Evolutionary conservation across 179 eudicot genomes (phyloP).

Genomic region (Drosera spatulata): DNA sequence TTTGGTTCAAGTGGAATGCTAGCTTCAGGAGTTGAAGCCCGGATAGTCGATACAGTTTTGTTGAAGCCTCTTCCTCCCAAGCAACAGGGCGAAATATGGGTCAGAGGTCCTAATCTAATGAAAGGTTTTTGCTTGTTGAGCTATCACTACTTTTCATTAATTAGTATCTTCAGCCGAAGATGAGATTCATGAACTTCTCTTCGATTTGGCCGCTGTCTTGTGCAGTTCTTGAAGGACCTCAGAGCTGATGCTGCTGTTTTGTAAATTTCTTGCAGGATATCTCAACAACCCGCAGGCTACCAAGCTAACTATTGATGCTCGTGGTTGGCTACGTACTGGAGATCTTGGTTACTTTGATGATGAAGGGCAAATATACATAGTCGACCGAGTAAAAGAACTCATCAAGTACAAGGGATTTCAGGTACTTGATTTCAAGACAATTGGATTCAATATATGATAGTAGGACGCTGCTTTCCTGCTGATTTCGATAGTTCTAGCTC

Average conservation of each 20-base stretch:
- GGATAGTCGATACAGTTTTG: slow-evolving; percentile 33
- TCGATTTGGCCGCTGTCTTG: too few relatives aligned
- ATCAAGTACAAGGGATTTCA: slow-evolving; percentile 74
- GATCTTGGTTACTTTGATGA: slow-evolving; percentile 75
- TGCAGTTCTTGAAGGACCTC: too few relatives aligned
- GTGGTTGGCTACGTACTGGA: slow-evolving; percentile 74
- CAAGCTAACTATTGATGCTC: slow-evolving; percentile 41
- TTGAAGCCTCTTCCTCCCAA: slow-evolving; percentile 44
- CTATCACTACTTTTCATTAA: too few relatives aligned
- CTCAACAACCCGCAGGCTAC: slow-evolving; percentile 50
- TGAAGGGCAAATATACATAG: slow-evolving; percentile 51
- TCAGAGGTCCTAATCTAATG: slow-evolving; percentile 52
- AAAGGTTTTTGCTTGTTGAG: slow-evolving; percentile 20
- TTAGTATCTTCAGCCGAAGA: too few relatives aligned
- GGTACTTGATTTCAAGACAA: too few relatives aligned
- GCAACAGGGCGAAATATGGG: slow-evolving; percentile 55
- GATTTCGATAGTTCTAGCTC: too few relatives aligned
- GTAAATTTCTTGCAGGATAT: slow-evolving; percentile 28
- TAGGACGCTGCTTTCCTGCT: too few relatives aligned
- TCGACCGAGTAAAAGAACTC: slow-evolving; percentile 71
- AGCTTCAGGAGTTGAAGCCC: slow-evolving; percentile 41
- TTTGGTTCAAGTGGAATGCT: slow-evolving; percentile 53
- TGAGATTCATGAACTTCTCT: too few relatives aligned
- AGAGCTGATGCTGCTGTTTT: too few relatives aligned
- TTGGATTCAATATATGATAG: too few relatives aligned